phyloP scores from a whole-genome alignment of 495 filamentous ascomycete genomes.

The Penicillium argentinense region DNA sequence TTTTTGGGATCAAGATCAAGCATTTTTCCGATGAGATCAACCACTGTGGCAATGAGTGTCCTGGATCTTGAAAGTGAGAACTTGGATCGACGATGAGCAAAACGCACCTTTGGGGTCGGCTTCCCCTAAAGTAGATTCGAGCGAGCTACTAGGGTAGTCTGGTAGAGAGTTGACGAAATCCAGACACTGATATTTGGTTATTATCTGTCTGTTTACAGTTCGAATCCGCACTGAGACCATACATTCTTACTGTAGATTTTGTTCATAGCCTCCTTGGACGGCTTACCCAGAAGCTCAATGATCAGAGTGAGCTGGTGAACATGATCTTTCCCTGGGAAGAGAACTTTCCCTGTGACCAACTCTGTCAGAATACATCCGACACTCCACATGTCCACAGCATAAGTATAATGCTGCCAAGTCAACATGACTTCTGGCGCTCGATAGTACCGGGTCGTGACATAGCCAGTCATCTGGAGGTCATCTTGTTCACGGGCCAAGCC shows the following conservation, averaged over 20 bases:
- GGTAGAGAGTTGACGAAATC: neutral
- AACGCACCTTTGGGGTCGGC: neutral
- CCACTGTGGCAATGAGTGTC: neutral
- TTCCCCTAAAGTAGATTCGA: neutral
- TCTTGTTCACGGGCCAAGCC: neutral
- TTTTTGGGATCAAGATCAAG: neutral
- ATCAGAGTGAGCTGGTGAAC: neutral
- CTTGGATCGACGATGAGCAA: neutral
- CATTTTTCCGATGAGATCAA: slow-evolving; percentile 2
- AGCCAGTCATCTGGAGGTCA: slow-evolving; percentile 3
- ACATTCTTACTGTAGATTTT: neutral
- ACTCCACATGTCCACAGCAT: slow-evolving; percentile 9
- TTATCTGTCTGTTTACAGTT: neutral
- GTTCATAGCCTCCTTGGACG: neutral
- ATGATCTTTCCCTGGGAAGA: slow-evolving; percentile 4
- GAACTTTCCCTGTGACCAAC: slow-evolving; percentile 1
- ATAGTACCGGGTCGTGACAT: slow-evolving; percentile 6
- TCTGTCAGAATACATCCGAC: slow-evolving; percentile 7
- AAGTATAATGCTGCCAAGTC: slow-evolving; percentile 5
- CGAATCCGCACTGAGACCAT: too few relatives aligned
- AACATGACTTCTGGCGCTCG: slow-evolving; percentile 7
- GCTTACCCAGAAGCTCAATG: neutral
- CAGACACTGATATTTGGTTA: neutral
- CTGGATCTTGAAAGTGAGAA: neutral
- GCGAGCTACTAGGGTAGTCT: neutral